Base-by-base conservation (phyloP, 805 yeast genomes). In the Candida arabinofermentans region DNA sequence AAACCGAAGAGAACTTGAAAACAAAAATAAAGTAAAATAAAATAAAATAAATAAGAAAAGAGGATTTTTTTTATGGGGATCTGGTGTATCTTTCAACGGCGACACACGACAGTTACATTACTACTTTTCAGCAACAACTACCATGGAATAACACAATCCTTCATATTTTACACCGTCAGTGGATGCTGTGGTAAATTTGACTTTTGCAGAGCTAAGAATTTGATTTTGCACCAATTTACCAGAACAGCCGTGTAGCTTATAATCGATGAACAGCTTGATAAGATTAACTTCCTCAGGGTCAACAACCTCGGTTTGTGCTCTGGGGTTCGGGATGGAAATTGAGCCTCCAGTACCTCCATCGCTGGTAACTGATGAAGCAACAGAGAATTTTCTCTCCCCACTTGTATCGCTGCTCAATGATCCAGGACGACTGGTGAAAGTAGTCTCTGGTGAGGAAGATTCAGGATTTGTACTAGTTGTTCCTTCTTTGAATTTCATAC, bases 231-330 rank as follows among this genome's bases (percentile, higher is more conserved):
- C 54, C n/a, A 52, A 19, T 9, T 41, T 31, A 8, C 63, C 61
- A 17, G 45, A 23, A 19, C 47, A 39, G 1, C 65, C 64, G 39
- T 57, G 49, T 35, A 58, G 32, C 42, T 61, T 61, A 46, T 62
- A 62, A 39, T 60, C 64, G 23, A 63, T 44, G 44, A 62, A 61
- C n/a, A 58, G 42, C 33, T 56, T 57, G 23, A 56, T 44, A 24
- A 62, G 37, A 4, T 48, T 40, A 5, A 59, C 17, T 4, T 49
- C 45, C 18, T 54, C 56, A 16, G 27, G 14, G n/a, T 39, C 41
- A n/a, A 16, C 33, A 10, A 3, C 31, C 17, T 23, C 18, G 36
- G 24, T 9, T 26, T 7, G 13, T 29, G 21, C 17, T 21, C 16
- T 4, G n/a, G 16, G 6, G n/a, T 26, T 26, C 6, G 13, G 6